These are phyloP conservation scores for Tetrahymena thermophila DNA, from an alignment of 73 alveolate genomes.

Conservation along the genomic window DNA sequence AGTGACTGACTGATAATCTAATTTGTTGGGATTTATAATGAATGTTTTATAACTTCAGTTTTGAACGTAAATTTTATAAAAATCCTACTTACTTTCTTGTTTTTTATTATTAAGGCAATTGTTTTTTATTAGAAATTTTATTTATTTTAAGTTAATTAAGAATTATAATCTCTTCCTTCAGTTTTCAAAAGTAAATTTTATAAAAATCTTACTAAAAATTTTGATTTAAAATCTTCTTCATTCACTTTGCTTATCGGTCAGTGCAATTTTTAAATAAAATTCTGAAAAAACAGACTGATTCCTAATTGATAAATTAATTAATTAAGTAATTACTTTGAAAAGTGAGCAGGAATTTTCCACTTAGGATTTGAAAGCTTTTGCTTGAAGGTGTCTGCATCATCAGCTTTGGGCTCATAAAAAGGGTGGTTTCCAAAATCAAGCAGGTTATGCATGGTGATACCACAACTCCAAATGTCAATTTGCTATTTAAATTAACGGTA, in stretches of 20 bases:
- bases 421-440: slow-evolving; percentile 54
- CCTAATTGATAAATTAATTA: not conserved
- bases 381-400: slow-evolving; percentile 22
- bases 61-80: too few species aligned
- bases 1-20: too few species aligned
- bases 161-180: not conserved
- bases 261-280: not conserved
- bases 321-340: slow-evolving; percentile 10
- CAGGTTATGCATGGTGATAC: slow-evolving; percentile 49
- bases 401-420: slow-evolving; percentile 43
- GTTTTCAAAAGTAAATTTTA: not conserved
- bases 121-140: too few species aligned
- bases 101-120: too few species aligned
- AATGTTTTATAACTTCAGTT: too few species aligned
- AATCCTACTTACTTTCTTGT: too few species aligned
- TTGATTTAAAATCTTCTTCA: not conserved
- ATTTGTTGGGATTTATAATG: too few species aligned
- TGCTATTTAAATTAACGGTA: not conserved
- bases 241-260: not conserved
- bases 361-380: not conserved
- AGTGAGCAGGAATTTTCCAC: not conserved
- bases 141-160: not conserved
- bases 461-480: slow-evolving; percentile 65
- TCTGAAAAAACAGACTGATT: not conserved
- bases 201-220: not conserved